These are phyloP conservation scores for Aspergillus persii DNA, from an alignment of 2,329 filamentous ascomycete genomes.

Conservation along the genomic window DNA sequence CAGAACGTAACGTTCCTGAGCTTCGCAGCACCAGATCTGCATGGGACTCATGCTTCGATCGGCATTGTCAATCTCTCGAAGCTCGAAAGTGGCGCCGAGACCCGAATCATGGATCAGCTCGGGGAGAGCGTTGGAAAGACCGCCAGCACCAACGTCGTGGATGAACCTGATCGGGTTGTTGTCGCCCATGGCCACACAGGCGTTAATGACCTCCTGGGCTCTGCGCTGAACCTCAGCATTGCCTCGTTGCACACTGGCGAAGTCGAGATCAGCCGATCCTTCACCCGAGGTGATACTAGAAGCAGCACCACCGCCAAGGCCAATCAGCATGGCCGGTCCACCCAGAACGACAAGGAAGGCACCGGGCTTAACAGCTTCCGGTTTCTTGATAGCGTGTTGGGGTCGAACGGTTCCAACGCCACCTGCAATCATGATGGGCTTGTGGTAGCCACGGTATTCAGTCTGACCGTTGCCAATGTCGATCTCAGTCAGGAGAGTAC, in stretches of 20 bases:
- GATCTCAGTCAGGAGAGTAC: slow-evolving; percentile 75
- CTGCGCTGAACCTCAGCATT: slow-evolving; percentile 95
- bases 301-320: slow-evolving; percentile 89
- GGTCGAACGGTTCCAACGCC: slow-evolving; percentile 90
- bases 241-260: slow-evolving; percentile 93
- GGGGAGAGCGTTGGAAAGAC: slow-evolving; percentile 78
- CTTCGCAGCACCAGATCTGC: slow-evolving; percentile 97
- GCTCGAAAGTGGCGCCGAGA: slow-evolving; percentile 84
- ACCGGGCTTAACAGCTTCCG: slow-evolving; percentile 75
- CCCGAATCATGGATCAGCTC: slow-evolving; percentile 91
- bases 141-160: slow-evolving; percentile 94
- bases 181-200: slow-evolving; percentile 78
- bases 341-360: slow-evolving; percentile 90
- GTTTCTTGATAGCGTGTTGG: slow-evolving; percentile 83
- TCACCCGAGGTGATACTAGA: slow-evolving; percentile 88
- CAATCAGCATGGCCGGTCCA: slow-evolving; percentile 96
- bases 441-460: slow-evolving; percentile 89
- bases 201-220: slow-evolving; percentile 97
- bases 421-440: slow-evolving; percentile 97
- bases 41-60: slow-evolving; percentile 91
- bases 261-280: slow-evolving; percentile 87
- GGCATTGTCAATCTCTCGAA: slow-evolving; percentile 88
- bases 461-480: slow-evolving; percentile 58
- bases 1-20: slow-evolving; percentile 93
- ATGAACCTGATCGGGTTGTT: slow-evolving; percentile 94